Evolutionary conservation across 768 basidiomycete genomes (phyloP), one percentile per base, ranked within the genome.

Genomic region (Leccinum aurantiacum): DNA sequence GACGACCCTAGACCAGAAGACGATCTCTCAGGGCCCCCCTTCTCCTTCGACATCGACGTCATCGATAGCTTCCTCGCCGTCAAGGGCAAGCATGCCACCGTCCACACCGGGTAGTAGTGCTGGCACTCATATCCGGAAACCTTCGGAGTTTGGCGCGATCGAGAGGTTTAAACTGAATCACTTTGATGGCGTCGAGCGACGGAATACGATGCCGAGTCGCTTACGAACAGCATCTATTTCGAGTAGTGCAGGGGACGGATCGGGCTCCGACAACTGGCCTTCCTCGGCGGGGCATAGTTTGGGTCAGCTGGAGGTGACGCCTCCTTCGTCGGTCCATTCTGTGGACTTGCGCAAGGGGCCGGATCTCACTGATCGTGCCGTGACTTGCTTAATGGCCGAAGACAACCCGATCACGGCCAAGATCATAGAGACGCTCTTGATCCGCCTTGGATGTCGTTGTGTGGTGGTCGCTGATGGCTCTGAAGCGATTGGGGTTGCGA

Each of bases 331-430:
- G 14, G 87, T 93, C n/a, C 86, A 87, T 65, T 92, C 92, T 1
- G 88, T 90, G 64, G 91, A 93, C 67, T 71, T 92, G 72, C 83
- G 84, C 71, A 86, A 86, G 74, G 87, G 83, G 1, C 87, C 87
- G 4, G 91, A 93, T 70, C 86, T 84, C n/a, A 82, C 74, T 59
- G 94, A 95, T 71, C 86, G 93, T 44, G 88, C 89, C n/a, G 88
- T 98, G 56, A 97, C 95, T 44, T 95, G 93, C 69, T 74, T 99
- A 27, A 82, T 99, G 37, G 97, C 96, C 1, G 97, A 98, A 73
- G 95, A 98, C 67, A 98, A 99, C 69, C 97, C 97, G 2, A 98
- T 98, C 64, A 96, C 95, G 0, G 91, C 92, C 35, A 98, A 98
- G 79, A 98, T 99, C 53, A 88, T 98, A 53, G 95, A 98, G 74